Evolutionary conservation across 1,284 basidiomycete species (phyloP).

Genomic region (Boletus chippewaensis): DNA sequence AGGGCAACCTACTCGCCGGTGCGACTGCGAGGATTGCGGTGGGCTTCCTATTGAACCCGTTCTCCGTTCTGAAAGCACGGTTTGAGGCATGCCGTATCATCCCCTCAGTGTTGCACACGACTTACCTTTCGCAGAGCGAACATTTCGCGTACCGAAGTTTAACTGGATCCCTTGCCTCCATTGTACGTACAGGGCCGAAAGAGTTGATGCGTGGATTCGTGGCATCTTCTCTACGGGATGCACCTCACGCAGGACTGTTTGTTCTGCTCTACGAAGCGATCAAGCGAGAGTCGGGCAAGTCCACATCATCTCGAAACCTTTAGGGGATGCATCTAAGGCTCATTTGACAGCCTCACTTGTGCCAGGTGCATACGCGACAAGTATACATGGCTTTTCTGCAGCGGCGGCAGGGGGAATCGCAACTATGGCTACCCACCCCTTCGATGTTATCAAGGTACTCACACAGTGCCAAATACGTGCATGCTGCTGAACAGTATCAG

Average conservation of each 20-base stretch:
- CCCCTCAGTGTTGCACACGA: not conserved
- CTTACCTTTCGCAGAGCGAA: constrained; percentile 53
- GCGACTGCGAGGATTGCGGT: constrained; percentile 81
- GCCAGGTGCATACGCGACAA: constrained; percentile 37
- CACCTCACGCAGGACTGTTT: constrained; percentile 94
- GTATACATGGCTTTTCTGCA: constrained; percentile 57
- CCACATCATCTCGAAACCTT: not conserved
- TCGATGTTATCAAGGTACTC: constrained; percentile 81
- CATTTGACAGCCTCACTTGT: constrained; percentile 29
- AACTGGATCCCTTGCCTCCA: constrained; percentile 51
- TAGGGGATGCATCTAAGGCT: constrained; percentile 6
- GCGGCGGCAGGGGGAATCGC: constrained; percentile 75
- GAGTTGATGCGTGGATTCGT: constrained; percentile 87
- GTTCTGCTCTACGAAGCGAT: constrained; percentile 86
- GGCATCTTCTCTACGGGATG: constrained; percentile 88
- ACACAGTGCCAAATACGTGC: not conserved
- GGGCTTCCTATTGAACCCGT: constrained; percentile 87
- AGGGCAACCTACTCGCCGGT: constrained; percentile 87
- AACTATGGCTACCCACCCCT: constrained; percentile 80
- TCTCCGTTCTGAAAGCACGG: constrained; percentile 91
- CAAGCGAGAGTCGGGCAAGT: constrained; percentile 63
- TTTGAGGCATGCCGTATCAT: constrained; percentile 65
- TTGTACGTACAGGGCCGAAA: constrained; percentile 67
- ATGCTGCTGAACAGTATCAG: constrained; percentile 29
- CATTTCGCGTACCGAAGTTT: constrained; percentile 72